A percentile compares a stretch with the other conserved stretches of the same genome.
These are phyloP conservation scores for Leavenworthia alabamica DNA, from an alignment of 345 rosid genomes.

Conservation along the genomic window DNA sequence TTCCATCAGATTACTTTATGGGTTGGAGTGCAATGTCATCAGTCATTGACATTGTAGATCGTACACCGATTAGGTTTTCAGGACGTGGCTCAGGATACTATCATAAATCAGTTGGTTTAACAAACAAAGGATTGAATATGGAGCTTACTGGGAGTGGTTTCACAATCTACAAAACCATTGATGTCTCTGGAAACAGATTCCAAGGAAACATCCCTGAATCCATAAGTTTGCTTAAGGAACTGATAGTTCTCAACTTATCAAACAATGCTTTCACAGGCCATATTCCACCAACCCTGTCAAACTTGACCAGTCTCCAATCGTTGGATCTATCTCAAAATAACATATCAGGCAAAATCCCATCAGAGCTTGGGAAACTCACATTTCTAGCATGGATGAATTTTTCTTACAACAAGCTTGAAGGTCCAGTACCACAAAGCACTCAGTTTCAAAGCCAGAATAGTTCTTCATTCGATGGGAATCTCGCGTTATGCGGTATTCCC, in stretches of 20 bases:
- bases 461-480: conserved; percentile 7
- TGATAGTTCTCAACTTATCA: not conserved
- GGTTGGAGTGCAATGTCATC: conserved; percentile 16
- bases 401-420: conserved; percentile 15
- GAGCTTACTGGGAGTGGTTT: not conserved
- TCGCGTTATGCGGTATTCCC: not conserved
- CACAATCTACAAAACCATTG: not conserved
- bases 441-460: conserved; percentile 18
- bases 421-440: conserved; percentile 20
- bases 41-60: not conserved
- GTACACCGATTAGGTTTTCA: not conserved
- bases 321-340: conserved; percentile 6
- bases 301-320: conserved; percentile 12
- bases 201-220: not conserved
- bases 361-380: not conserved
- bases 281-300: not conserved
- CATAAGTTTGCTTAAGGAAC: not conserved
- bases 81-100: not conserved
- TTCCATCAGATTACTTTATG: conserved; percentile 12
- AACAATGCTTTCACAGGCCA: not conserved
- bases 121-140: not conserved
- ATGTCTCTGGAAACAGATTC: not conserved
- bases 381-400: conserved; percentile 7
- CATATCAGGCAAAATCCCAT: not conserved
- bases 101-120: not conserved